Evolutionary conservation across 2,329 filamentous ascomycete genomes (phyloP).

Genomic region (Verruconis gallopava): DNA sequence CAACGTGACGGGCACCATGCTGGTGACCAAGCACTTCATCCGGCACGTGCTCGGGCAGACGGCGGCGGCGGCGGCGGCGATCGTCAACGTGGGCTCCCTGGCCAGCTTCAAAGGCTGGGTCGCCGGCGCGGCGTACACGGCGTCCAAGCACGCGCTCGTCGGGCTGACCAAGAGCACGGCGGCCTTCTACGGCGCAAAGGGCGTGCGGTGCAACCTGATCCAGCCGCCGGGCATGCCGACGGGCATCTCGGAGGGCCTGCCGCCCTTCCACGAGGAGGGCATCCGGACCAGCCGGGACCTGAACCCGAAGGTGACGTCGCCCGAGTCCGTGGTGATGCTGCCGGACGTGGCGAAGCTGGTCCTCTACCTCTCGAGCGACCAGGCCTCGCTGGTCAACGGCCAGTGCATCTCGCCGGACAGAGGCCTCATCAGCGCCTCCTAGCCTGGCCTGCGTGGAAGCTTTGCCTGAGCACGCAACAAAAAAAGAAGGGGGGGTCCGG

Average conservation of each 20-base stretch:
- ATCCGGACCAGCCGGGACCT: too few relatives aligned
- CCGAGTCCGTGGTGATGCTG: not conserved
- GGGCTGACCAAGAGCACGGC: slow-evolving; percentile 10
- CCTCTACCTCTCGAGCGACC: not conserved
- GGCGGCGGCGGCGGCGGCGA: slow-evolving; percentile 29
- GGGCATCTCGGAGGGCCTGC: not conserved
- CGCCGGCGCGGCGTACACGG: slow-evolving; percentile 13
- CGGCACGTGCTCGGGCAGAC: slow-evolving; percentile 34
- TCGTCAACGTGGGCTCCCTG: slow-evolving; percentile 41
- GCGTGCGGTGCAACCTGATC: slow-evolving; percentile 4
- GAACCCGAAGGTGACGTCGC: too few relatives aligned
- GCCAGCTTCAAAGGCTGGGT: slow-evolving; percentile 31
- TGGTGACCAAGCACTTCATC: slow-evolving; percentile 40
- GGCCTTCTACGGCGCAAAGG: slow-evolving; percentile 2
- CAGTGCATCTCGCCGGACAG: not conserved
- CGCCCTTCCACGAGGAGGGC: not conserved
- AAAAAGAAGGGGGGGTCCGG: too few relatives aligned
- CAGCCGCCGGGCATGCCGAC: slow-evolving; percentile 2
- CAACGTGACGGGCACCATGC: slow-evolving; percentile 43
- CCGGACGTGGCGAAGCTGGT: slow-evolving; percentile 1
- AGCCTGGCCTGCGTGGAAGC: too few relatives aligned
- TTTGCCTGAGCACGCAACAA: too few relatives aligned
- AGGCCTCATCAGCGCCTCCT: slow-evolving; percentile 1
- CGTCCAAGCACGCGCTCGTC: slow-evolving; percentile 8
- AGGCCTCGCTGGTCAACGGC: slow-evolving; percentile 1